Evolutionary conservation across 495 filamentous ascomycete species (phyloP).

Genomic region (Neurospora sp.): DNA sequence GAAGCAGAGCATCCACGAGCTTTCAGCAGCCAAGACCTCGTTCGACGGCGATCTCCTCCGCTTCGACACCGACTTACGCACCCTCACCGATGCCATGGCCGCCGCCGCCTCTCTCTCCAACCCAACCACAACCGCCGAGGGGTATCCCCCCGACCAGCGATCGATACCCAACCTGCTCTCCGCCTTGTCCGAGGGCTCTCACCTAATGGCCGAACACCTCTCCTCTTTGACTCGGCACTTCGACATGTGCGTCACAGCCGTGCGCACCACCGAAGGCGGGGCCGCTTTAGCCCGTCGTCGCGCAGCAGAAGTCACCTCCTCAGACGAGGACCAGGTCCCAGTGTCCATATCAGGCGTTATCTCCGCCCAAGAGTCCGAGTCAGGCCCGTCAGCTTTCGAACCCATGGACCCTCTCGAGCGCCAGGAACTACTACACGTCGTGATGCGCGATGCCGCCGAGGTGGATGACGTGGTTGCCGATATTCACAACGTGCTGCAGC

Average conservation of each 20-base stretch:
- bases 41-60: conserved; percentile 53
- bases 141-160: conserved; percentile 38
- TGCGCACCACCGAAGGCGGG: conserved; percentile 87
- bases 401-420: conserved; percentile 68
- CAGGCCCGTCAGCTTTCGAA: conserved; percentile 44
- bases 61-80: conserved; percentile 50
- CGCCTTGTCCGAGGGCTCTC: conserved; percentile 65
- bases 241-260: conserved; percentile 85
- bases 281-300: conserved; percentile 55
- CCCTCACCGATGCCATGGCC: conserved; percentile 30
- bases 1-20: conserved; percentile 52
- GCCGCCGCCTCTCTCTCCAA: conserved; percentile 23
- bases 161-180: conserved; percentile 49
- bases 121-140: conserved; percentile 26
- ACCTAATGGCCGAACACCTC: conserved; percentile 72
- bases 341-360: conserved; percentile 49
- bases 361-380: conserved; percentile 47
- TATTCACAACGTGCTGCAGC: conserved; percentile 60
- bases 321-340: conserved; percentile 41
- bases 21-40: conserved; percentile 48
- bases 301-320: conserved; percentile 38
- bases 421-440: conserved; percentile 70
- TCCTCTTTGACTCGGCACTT: conserved; percentile 84
- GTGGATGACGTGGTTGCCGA: conserved; percentile 87
- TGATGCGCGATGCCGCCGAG: conserved; percentile 73